These are phyloP conservation scores for Claviceps sp. DNA, from an alignment of 2,329 filamentous ascomycete genomes.

Conservation along the genomic window DNA sequence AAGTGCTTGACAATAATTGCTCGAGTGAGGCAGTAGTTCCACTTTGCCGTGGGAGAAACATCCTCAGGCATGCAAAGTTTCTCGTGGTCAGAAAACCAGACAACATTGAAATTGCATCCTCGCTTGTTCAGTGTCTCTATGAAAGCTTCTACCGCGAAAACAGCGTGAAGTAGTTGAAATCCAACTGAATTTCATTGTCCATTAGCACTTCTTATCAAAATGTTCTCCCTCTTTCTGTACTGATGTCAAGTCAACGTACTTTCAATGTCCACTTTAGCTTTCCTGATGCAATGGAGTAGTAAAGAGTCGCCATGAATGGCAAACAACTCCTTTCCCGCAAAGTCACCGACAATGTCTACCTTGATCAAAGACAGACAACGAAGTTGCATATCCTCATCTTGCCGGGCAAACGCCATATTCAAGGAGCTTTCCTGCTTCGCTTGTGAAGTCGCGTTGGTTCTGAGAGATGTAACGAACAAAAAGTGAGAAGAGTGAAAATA, in stretches of 20 bases:
- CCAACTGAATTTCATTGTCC: background rate
- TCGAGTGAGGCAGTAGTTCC: constrained; percentile 49
- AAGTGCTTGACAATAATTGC: constrained; percentile 53
- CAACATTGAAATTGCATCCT: constrained; percentile 57
- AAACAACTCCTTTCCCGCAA: constrained; percentile 60
- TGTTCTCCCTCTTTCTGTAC: background rate
- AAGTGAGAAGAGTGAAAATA: too few relatives aligned
- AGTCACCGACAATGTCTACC: constrained; percentile 63
- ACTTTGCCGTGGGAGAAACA: constrained; percentile 5
- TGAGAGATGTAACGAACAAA: too few relatives aligned
- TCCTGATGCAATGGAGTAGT: constrained; percentile 49
- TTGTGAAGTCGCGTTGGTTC: too few relatives aligned
- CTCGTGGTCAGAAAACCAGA: constrained; percentile 50
- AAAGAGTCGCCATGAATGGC: constrained; percentile 61
- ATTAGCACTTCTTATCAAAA: too few relatives aligned
- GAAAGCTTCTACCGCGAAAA: background rate
- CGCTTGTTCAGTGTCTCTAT: constrained; percentile 29
- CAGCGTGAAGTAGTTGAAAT: background rate
- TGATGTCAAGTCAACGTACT: background rate
- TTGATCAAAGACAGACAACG: constrained; percentile 11
- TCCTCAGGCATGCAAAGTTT: constrained; percentile 38
- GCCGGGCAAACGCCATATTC: too few relatives aligned
- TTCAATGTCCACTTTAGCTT: constrained; percentile 48
- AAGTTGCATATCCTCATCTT: too few relatives aligned
- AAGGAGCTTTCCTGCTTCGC: too few relatives aligned